Evolutionary conservation across 2,329 filamentous ascomycete genomes (phyloP).

Genomic region (Teratosphaeria viscida): DNA sequence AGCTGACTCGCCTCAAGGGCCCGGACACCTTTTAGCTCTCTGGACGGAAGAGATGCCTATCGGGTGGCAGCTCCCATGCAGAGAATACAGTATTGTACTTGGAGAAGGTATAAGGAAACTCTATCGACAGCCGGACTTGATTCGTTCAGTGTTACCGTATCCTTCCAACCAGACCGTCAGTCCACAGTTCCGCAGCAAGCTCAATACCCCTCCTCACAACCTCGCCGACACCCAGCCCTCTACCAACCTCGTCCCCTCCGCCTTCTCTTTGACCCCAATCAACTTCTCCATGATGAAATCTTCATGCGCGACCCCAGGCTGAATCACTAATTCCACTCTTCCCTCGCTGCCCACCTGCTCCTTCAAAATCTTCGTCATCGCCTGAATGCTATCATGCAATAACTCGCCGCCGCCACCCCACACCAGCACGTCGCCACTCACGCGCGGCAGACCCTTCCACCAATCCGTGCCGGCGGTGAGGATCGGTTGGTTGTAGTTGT

Average conservation of each 20-base stretch:
- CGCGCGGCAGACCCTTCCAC: slow-evolving; percentile 39
- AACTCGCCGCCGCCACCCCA: slow-evolving; percentile 47
- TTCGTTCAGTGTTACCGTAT: no score
- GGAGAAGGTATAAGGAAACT: no score
- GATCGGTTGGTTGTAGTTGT: not conserved
- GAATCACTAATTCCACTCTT: slow-evolving; percentile 25
- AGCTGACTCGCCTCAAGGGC: no score
- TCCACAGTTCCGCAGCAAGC: no score
- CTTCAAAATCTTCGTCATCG: slow-evolving; percentile 39
- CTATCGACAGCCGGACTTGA: no score
- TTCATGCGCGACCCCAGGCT: slow-evolving; percentile 29
- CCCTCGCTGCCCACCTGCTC: slow-evolving; percentile 27
- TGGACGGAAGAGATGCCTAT: no score
- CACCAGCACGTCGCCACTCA: slow-evolving; percentile 40
- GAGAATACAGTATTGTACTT: no score
- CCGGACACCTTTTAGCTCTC: no score
- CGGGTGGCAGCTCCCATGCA: no score
- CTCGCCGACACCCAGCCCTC: slow-evolving; percentile 30
- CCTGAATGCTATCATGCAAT: slow-evolving; percentile 45
- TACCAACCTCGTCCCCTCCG: slow-evolving; percentile 26
- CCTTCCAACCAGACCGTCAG: no score
- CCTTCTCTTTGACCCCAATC: slow-evolving; percentile 29
- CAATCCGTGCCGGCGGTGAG: slow-evolving; percentile 29
- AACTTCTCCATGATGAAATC: slow-evolving; percentile 33
- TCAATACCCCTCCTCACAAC: slow-evolving; percentile 12